phyloP scores from a whole-genome alignment of 2,329 filamentous ascomycete genomes.

The Xylariaceae sp. region DNA sequence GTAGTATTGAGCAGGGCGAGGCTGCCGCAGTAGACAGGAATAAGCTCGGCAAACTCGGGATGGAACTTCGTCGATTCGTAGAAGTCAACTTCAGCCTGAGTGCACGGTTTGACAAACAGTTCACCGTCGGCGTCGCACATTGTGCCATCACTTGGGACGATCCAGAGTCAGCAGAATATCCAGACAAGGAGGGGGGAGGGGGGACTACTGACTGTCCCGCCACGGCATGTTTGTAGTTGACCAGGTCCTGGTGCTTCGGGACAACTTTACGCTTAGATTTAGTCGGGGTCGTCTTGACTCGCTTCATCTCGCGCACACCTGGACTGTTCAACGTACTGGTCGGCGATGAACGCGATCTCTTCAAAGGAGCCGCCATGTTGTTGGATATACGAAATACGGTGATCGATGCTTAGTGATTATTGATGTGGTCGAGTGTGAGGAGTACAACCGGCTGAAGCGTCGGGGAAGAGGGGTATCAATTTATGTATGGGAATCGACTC shows the following conservation, averaged over 20 bases:
- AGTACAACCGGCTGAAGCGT: not conserved
- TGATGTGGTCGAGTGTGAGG: no score
- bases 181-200: slow-evolving; percentile 1
- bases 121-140: slow-evolving; percentile 77
- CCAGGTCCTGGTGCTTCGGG: slow-evolving; percentile 56
- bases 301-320: slow-evolving; percentile 18
- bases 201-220: slow-evolving; percentile 69
- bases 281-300: slow-evolving; percentile 22
- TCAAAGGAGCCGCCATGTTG: slow-evolving; percentile 14
- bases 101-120: slow-evolving; percentile 93
- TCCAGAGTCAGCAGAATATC: slow-evolving; percentile 19
- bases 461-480: not conserved
- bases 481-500: not conserved
- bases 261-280: slow-evolving; percentile 33
- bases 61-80: slow-evolving; percentile 71
- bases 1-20: slow-evolving; percentile 60
- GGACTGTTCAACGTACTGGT: slow-evolving; percentile 21
- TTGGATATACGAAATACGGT: not conserved
- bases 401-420: no score
- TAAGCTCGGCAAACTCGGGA: slow-evolving; percentile 69
- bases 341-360: slow-evolving; percentile 11
- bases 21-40: slow-evolving; percentile 81
- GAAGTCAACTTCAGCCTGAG: slow-evolving; percentile 76
- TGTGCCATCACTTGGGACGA: slow-evolving; percentile 69
- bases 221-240: slow-evolving; percentile 69